Evolutionary conservation across 2,329 filamentous ascomycete species (phyloP).

Genomic region (Pseudogymnoascus sp.): DNA sequence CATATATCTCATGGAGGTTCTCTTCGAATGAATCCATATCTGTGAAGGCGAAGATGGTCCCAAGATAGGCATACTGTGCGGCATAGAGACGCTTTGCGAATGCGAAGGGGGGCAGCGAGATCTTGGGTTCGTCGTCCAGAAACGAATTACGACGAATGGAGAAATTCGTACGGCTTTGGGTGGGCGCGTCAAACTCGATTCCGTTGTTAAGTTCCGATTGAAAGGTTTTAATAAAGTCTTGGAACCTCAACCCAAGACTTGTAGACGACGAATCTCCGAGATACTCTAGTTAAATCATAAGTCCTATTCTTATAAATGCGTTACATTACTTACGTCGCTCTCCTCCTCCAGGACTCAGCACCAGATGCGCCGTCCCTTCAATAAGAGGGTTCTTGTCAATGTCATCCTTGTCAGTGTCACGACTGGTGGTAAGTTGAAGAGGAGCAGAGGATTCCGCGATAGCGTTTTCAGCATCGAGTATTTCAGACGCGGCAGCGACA

Average conservation of each 20-base stretch:
- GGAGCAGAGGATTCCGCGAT: background rate
- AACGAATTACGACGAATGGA: slow-evolving; percentile 7
- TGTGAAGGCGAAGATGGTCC: slow-evolving; percentile 49
- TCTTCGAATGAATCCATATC: slow-evolving; percentile 41
- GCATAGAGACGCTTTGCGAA: slow-evolving; percentile 44
- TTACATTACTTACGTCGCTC: slow-evolving; percentile 11
- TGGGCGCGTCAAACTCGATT: slow-evolving; percentile 10
- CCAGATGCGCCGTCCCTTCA: slow-evolving; percentile 11
- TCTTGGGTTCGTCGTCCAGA: background rate
- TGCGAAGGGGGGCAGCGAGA: slow-evolving; percentile 39
- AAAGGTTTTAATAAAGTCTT: slow-evolving; percentile 21
- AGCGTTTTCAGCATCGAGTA: background rate
- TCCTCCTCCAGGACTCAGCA: slow-evolving; percentile 8
- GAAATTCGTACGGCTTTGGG: slow-evolving; percentile 7
- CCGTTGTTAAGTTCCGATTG: slow-evolving; percentile 4
- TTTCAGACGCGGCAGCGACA: background rate
- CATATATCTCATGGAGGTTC: slow-evolving; percentile 39
- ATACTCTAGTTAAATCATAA: slow-evolving; percentile 17
- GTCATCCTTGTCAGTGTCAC: slow-evolving; percentile 7
- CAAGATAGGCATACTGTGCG: slow-evolving; percentile 49
- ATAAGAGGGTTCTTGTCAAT: slow-evolving; percentile 14
- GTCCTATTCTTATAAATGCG: background rate
- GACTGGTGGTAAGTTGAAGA: background rate
- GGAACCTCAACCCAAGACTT: slow-evolving; percentile 19
- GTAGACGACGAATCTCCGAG: slow-evolving; percentile 24